A percentile compares a stretch with the other conserved stretches of the same genome.
Conservation (phyloP, 768 basidiomycete genomes). For the Pleurotus eryngii region DNA sequence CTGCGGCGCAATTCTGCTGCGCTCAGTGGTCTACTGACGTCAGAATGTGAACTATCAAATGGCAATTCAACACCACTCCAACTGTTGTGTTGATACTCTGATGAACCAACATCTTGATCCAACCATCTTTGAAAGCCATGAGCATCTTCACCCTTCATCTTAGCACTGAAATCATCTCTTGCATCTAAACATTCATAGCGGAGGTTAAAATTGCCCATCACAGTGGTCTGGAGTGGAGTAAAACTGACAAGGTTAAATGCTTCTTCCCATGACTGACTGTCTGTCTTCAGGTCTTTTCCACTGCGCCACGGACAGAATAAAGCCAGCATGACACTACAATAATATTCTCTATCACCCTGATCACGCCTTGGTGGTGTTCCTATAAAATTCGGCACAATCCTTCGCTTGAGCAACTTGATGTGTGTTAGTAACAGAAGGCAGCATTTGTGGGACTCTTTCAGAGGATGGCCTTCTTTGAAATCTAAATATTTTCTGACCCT, state of each 20-base stretch:
- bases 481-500: not conserved
- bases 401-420: not conserved
- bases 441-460: not conserved
- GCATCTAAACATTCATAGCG: conserved; percentile 23
- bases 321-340: conserved; percentile 28
- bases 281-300: conserved; percentile 23
- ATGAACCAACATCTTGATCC: no score
- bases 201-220: conserved; percentile 21
- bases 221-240: conserved; percentile 5
- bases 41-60: no score
- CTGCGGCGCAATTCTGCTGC: no score
- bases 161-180: conserved; percentile 18
- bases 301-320: conserved; percentile 31
- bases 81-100: no score
- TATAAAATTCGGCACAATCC: conserved; percentile 21
- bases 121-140: no score
- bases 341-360: conserved; percentile 25
- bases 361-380: conserved; percentile 26
- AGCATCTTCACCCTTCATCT: conserved; percentile 7
- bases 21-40: no score
- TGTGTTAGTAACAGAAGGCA: not conserved
- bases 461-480: not conserved
- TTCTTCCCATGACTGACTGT: conserved; percentile 19
- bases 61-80: no score
- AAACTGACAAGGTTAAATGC: conserved; percentile 13